A percentile compares a stretch with the other conserved stretches of the same genome.
Conservation (phyloP, 2,329 filamentous ascomycete genomes). For the Botrytis sinoallii region DNA sequence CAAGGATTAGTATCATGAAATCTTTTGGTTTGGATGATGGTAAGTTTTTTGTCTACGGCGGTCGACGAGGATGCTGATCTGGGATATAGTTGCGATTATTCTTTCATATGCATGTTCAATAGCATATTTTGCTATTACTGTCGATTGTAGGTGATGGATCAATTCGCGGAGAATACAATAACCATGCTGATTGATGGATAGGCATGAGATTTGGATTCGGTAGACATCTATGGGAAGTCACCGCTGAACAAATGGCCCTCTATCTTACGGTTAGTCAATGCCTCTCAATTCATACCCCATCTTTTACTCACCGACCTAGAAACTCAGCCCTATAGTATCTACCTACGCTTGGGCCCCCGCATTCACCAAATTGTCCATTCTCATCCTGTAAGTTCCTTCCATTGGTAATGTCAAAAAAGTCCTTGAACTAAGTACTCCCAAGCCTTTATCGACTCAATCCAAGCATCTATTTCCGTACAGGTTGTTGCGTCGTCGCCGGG, state of each 20-base stretch:
- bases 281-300: neutral
- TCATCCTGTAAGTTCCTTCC: neutral
- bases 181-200: neutral
- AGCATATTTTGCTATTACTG: neutral
- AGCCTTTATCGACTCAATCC: neutral
- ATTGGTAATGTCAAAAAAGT: no score
- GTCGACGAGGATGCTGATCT: neutral
- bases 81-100: neutral
- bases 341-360: conserved; percentile 3
- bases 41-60: neutral
- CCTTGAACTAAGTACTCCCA: neutral
- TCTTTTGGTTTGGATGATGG: conserved; percentile 1
- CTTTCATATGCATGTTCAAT: conserved; percentile 5
- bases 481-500: neutral
- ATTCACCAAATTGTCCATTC: neutral
- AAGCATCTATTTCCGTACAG: neutral
- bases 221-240: conserved; percentile 3
- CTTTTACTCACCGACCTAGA: neutral
- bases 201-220: conserved; percentile 6
- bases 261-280: neutral
- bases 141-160: neutral
- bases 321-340: neutral
- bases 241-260: neutral
- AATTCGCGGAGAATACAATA: neutral
- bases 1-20: neutral